A percentile compares a stretch with the other conserved stretches of the same genome.
Conservation (phyloP, 352 stramenopile species). For the Elongisporangium anandrum region DNA sequence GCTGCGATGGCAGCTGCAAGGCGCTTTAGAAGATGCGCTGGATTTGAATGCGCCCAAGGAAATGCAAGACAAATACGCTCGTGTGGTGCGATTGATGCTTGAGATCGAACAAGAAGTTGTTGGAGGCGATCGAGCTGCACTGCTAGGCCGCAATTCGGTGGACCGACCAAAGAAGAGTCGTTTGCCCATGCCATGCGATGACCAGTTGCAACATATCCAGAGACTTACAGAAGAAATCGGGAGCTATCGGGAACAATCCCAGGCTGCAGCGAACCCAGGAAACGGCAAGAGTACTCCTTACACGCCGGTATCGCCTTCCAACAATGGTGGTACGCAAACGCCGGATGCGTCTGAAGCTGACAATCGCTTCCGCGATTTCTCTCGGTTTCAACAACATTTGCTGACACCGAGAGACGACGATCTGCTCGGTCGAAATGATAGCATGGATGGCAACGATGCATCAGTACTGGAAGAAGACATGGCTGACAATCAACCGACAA, state of each 20-base stretch:
- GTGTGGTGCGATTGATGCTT: slow-evolving; percentile 80
- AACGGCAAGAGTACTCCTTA: slow-evolving; percentile 23
- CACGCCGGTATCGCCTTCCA: slow-evolving; percentile 30
- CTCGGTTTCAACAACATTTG: slow-evolving; percentile 83
- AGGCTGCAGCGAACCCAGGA: slow-evolving; percentile 16
- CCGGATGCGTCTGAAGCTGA: slow-evolving; percentile 41
- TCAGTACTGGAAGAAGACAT: slow-evolving; percentile 65
- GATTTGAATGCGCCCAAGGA: slow-evolving; percentile 71
- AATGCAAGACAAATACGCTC: slow-evolving; percentile 85
- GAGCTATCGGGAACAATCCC: slow-evolving; percentile 49
- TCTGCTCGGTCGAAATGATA: slow-evolving; percentile 26
- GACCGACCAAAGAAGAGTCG: slow-evolving; percentile 47
- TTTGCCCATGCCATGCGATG: slow-evolving; percentile 78
- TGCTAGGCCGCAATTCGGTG: slow-evolving; percentile 50
- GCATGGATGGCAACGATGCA: slow-evolving; percentile 34
- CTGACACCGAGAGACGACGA: slow-evolving; percentile 70
- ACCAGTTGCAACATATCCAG: slow-evolving; percentile 81
- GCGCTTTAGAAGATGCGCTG: slow-evolving; percentile 79
- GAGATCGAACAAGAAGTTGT: slow-evolving; percentile 85
- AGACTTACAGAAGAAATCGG: slow-evolving; percentile 76
- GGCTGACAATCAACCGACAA: slow-evolving; percentile 59
- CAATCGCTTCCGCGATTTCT: slow-evolving; percentile 81
- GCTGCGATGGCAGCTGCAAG: slow-evolving; percentile 85
- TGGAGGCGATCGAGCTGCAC: slow-evolving; percentile 51
- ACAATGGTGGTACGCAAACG: slow-evolving; percentile 9